Base-by-base conservation (phyloP, 2,329 filamentous ascomycete species). In the Endothia cerciana region DNA sequence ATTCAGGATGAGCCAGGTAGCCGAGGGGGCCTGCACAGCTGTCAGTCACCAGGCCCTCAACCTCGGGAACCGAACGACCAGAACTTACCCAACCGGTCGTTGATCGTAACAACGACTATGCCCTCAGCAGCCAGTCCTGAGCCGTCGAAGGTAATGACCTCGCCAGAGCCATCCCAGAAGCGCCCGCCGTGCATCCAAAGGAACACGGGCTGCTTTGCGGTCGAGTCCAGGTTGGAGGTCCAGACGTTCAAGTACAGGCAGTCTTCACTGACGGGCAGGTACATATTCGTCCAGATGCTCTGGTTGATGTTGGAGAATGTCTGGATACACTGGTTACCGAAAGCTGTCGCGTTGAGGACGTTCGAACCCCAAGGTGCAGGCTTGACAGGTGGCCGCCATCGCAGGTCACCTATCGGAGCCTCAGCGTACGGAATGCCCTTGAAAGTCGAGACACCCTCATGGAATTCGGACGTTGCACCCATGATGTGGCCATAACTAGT, bases 81-180 rank as follows among this genome's bases (percentile, higher is more conserved):
- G 25, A 33, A 56, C 19, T 70, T 71, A n/a, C 73, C 90, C 15
- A 94, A 89, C 5, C 91, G 87, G 73, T 94, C 93, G 76, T 92
- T 93, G 76, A 92, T 85, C 13, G 83, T 88, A 1, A 93, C 89
- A 0, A 92, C 85, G 0, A 94, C 78, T 28, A 93, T 88, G 22
- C 84, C 83, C 0, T 87, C 87, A 62, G 78, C 70, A 56, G 90
- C 80, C 38, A 92, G 74, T 1, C 83, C 85, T 1, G 79, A 81
- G 0, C 84, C 89, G 71, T 90, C 83, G 66, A 84, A 80, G 68
- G 88, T 82, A 0, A 75, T 71, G 65, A 61, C 41, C 19, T 33
- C 25, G 62, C 76, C 76, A 4, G 76, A 70, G 57, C 78, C 73
- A 15, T 47, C 57, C 66, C 83, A 84, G 72, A 87, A 85, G 0